Percentiles rank a stretch among this genome's conserved stretches.
Conservation (phyloP, 2,329 filamentous ascomycete species). For the Talaromyces sp. region DNA sequence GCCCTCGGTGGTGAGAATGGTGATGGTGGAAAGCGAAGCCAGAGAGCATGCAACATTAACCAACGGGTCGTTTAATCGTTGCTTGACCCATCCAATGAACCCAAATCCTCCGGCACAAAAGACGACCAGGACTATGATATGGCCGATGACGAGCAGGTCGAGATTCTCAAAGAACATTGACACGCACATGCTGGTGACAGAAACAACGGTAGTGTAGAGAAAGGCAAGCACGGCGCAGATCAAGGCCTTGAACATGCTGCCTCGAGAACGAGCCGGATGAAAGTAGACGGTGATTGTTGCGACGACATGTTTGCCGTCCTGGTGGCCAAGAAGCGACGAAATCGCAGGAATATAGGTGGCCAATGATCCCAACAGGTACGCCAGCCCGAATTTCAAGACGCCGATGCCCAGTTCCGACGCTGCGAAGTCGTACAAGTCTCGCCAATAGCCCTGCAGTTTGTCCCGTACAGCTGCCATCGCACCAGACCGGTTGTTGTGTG, state of each 20-base stretch:
- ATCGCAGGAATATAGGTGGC: conserved; percentile 76
- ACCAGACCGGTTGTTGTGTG: conserved; percentile 10
- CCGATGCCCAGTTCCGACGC: conserved; percentile 69
- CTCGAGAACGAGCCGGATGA: conserved; percentile 77
- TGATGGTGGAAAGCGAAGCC: conserved; percentile 82
- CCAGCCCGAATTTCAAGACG: conserved; percentile 85
- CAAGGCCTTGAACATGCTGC: conserved; percentile 84
- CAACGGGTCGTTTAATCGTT: conserved; percentile 68
- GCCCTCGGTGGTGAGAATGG: conserved; percentile 84
- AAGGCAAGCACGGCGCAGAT: conserved; percentile 73
- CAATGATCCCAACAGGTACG: conserved; percentile 79
- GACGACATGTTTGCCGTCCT: conserved; percentile 90
- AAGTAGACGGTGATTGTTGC: conserved; percentile 94
- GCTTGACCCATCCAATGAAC: conserved; percentile 83
- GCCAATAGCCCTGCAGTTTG: conserved; percentile 30
- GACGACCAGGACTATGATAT: conserved; percentile 71
- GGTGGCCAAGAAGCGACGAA: conserved; percentile 67
- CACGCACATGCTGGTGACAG: conserved; percentile 80
- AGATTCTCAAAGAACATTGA: conserved; percentile 71
- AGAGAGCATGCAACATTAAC: conserved; percentile 83
- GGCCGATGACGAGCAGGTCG: conserved; percentile 64
- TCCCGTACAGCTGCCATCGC: conserved; percentile 15
- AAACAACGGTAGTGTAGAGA: conserved; percentile 69
- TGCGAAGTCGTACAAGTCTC: conserved; percentile 54
- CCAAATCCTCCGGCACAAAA: conserved; percentile 85